Evolutionary conservation across 345 rosid genomes (phyloP).

Genomic region (Eutrema heterophyllum): DNA sequence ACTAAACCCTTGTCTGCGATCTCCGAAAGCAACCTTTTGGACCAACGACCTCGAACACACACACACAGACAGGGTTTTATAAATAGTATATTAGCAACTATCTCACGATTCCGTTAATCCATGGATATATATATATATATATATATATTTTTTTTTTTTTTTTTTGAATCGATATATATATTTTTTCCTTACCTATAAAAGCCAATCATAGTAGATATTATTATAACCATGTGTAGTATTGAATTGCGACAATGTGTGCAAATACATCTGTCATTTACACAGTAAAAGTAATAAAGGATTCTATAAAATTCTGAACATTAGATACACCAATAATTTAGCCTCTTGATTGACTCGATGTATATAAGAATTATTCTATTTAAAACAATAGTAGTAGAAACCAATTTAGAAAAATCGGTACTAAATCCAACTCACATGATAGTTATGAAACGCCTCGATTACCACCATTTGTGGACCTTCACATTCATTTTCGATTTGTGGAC

Average conservation of each 20-base stretch:
- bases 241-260: constrained; percentile 4
- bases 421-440: neutral
- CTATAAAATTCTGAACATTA: neutral
- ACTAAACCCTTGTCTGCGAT: constrained; percentile 23
- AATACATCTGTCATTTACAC: constrained; percentile 1
- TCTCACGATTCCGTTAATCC: neutral
- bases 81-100: neutral
- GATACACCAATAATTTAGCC: constrained; percentile 5
- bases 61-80: constrained; percentile 1
- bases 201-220: neutral
- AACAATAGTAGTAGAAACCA: neutral
- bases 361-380: neutral
- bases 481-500: too few species aligned
- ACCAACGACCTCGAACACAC: constrained; percentile 33
- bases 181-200: neutral
- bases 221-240: neutral
- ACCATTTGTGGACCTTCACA: too few species aligned
- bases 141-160: too few species aligned
- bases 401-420: neutral
- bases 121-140: neutral
- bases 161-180: too few species aligned
- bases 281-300: constrained; percentile 8
- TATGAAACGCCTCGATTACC: neutral
- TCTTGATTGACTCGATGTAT: neutral
- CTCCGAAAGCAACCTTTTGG: constrained; percentile 21